Percentiles rank a stretch among this genome's conserved stretches.
These are phyloP conservation scores for Nissolia schottii DNA, from an alignment of 306 rosid species.

Conservation along the genomic window DNA sequence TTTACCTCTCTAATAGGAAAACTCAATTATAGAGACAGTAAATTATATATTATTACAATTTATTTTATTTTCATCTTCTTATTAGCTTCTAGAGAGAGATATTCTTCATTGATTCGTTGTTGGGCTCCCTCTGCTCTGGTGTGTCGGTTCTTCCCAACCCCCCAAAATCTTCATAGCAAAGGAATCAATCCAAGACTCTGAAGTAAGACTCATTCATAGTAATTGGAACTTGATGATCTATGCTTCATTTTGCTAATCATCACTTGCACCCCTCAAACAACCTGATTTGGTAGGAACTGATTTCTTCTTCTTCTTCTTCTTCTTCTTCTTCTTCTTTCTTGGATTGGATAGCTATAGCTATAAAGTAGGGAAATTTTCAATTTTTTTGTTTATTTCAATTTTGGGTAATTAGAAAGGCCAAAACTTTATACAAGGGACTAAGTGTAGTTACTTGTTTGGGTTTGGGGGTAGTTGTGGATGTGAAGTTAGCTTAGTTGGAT, in stretches of 20 bases:
- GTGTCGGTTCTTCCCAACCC: neutral
- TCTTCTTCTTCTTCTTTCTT: neutral
- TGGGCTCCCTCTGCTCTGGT: neutral
- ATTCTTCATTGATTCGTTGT: neutral
- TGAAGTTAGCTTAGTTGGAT: neutral
- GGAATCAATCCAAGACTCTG: neutral
- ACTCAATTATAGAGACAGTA: no score
- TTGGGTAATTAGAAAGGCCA: neutral
- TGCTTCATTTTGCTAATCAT: neutral
- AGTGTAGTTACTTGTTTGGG: neutral
- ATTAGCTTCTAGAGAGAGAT: neutral
- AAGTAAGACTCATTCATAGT: neutral
- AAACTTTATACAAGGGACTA: neutral
- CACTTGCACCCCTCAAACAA: neutral
- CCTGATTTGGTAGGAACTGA: neutral
- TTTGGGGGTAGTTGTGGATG: neutral
- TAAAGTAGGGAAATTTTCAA: neutral
- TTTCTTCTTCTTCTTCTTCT: neutral
- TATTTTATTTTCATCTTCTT: neutral
- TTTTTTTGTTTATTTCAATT: neutral
- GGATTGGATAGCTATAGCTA: neutral
- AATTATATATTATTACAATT: neutral
- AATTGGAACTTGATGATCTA: neutral
- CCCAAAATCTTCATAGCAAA: neutral
- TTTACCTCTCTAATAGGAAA: no score